Percentiles rank a stretch among this genome's conserved stretches.
phyloP scores from a whole-genome alignment of 176 grass and related monocot species.

The Musa itinerans region DNA sequence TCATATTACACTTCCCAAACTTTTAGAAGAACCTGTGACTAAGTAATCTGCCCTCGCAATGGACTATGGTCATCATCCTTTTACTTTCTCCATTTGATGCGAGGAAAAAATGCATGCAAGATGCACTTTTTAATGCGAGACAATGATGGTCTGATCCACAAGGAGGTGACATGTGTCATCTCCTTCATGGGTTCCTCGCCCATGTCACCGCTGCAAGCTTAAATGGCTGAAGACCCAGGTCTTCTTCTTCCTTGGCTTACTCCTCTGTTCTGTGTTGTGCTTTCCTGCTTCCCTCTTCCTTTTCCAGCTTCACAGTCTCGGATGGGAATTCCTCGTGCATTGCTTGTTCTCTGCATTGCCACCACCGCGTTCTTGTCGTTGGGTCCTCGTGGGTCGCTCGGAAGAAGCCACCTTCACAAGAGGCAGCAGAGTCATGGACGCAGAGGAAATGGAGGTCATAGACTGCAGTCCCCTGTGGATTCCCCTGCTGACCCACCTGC shows the following conservation, averaged over 20 bases:
- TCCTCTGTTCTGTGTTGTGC: neutral
- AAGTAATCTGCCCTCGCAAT: neutral
- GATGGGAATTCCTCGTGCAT: slow-evolving; percentile 17
- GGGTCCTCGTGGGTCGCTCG: slow-evolving; percentile 22
- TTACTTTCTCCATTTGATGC: neutral
- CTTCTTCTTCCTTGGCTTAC: slow-evolving; percentile 15
- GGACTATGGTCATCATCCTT: neutral
- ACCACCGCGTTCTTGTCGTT: slow-evolving; percentile 16
- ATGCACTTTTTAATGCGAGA: neutral
- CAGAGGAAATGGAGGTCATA: slow-evolving; percentile 9
- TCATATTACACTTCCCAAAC: neutral
- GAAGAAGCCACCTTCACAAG: slow-evolving; percentile 64
- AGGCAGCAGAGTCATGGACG: slow-evolving; percentile 23
- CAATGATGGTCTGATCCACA: neutral
- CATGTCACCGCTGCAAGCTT: neutral
- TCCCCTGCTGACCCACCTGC: neutral
- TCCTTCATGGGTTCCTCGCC: slow-evolving; percentile 3
- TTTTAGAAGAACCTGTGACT: neutral
- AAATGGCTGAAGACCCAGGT: slow-evolving; percentile 12
- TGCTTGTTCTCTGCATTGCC: slow-evolving; percentile 14
- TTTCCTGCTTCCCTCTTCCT: neutral
- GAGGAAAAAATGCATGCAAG: neutral
- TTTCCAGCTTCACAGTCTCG: neutral
- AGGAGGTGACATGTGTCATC: slow-evolving; percentile 21
- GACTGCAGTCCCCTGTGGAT: slow-evolving; percentile 11